phyloP scores from a whole-genome alignment of 345 rosid species.

The Kandelia obovata region DNA sequence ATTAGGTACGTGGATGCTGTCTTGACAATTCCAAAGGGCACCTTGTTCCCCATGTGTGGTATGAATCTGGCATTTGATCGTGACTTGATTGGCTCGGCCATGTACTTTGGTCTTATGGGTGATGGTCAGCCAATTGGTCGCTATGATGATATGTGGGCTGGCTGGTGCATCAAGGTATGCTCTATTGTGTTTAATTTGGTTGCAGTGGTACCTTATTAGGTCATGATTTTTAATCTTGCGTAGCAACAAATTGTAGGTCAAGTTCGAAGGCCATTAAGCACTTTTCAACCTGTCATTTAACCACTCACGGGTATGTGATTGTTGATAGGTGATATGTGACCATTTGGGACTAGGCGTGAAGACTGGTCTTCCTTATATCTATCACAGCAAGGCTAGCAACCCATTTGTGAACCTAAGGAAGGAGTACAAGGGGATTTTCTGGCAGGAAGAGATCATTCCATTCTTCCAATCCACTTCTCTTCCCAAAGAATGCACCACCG shows the following conservation, averaged over 20 bases:
- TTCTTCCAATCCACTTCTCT: slow-evolving; percentile 67
- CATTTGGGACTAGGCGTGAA: slow-evolving; percentile 83
- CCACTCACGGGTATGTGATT: background rate
- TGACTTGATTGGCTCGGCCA: slow-evolving; percentile 91
- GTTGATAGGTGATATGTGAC: slow-evolving; percentile 71
- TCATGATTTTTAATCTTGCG: too few species aligned
- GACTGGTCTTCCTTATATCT: slow-evolving; percentile 83
- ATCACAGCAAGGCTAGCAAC: slow-evolving; percentile 94
- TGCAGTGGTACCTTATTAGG: background rate
- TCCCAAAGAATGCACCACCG: slow-evolving; percentile 71
- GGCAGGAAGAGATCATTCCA: slow-evolving; percentile 97
- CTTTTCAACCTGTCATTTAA: too few species aligned
- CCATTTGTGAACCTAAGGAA: slow-evolving; percentile 89
- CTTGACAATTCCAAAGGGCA: slow-evolving; percentile 87
- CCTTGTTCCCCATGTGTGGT: slow-evolving; percentile 97
- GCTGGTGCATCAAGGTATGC: slow-evolving; percentile 86
- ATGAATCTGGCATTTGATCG: slow-evolving; percentile 93
- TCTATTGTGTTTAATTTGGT: background rate
- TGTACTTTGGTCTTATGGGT: slow-evolving; percentile 98
- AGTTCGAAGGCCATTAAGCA: too few species aligned
- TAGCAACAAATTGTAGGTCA: too few species aligned
- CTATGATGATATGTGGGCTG: slow-evolving; percentile 98
- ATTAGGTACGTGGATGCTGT: slow-evolving; percentile 84
- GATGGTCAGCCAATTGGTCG: slow-evolving; percentile 97
- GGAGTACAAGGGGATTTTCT: slow-evolving; percentile 87